Evolutionary conservation across 1,284 basidiomycete genomes (phyloP).

Genomic region (Ganoderma resinaceum): DNA sequence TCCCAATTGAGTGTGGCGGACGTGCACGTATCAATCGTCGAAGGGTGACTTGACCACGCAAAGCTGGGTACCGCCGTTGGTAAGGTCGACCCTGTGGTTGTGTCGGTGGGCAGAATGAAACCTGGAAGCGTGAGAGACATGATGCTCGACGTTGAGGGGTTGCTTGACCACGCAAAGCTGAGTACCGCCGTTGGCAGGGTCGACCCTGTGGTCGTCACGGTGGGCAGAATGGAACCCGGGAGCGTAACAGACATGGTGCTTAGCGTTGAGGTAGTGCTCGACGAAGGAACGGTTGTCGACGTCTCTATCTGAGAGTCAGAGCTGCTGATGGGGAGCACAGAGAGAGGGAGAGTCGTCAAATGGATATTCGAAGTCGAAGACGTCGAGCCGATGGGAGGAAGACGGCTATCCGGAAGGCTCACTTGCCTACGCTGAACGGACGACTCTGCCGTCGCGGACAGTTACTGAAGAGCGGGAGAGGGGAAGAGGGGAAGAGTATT

Average conservation of each 20-base stretch:
- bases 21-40: constrained; percentile 3
- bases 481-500: background rate
- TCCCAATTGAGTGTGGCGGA: background rate
- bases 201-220: constrained; percentile 17
- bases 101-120: background rate
- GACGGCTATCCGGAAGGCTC: constrained; percentile 11
- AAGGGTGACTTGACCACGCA: background rate
- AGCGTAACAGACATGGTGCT: background rate
- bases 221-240: background rate
- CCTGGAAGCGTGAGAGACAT: background rate
- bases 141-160: too few species aligned
- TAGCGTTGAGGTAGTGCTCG: background rate
- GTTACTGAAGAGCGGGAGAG: constrained; percentile 1
- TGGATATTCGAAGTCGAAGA: background rate
- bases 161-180: background rate
- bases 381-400: background rate
- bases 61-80: background rate
- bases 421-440: constrained; percentile 21
- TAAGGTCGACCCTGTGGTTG: constrained; percentile 12
- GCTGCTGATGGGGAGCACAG: background rate
- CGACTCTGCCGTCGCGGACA: constrained; percentile 11
- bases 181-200: background rate
- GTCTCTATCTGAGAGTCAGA: background rate
- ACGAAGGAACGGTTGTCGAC: background rate
- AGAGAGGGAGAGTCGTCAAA: background rate